Percentiles rank a stretch among this genome's conserved stretches.
phyloP scores from a whole-genome alignment of 108 stramenopile genomes.

The Fragilaria radians region DNA sequence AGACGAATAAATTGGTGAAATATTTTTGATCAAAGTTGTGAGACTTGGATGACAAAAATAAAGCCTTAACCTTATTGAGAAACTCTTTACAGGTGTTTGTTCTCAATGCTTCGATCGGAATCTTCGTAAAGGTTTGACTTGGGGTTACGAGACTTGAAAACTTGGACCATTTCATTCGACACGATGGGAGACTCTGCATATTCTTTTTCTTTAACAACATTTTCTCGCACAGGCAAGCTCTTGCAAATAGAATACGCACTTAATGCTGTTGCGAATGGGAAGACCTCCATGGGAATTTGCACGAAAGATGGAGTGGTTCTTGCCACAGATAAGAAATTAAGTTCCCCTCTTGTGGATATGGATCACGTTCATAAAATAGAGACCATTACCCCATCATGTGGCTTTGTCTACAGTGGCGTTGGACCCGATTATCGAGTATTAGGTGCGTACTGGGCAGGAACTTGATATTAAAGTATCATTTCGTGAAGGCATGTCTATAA shows the following conservation, averaged over 20 bases:
- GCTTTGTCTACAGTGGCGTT: constrained; percentile 96
- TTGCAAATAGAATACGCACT: constrained; percentile 99
- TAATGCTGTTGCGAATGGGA: constrained; percentile 96
- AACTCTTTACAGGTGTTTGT: too few species aligned
- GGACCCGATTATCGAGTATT: constrained; percentile 99
- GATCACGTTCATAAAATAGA: constrained; percentile 88
- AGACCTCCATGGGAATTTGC: constrained; percentile 94
- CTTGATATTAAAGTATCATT: too few species aligned
- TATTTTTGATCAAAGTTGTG: too few species aligned
- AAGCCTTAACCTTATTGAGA: too few species aligned
- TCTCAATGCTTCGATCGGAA: too few species aligned
- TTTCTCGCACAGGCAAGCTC: constrained; percentile 96
- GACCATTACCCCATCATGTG: constrained; percentile 75
- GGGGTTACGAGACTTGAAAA: too few species aligned
- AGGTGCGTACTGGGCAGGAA: constrained; percentile 55
- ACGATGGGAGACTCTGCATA: constrained; percentile 97
- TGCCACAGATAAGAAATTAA: constrained; percentile 97
- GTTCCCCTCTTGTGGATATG: constrained; percentile 81
- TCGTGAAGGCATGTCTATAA: too few species aligned
- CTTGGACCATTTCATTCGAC: too few species aligned
- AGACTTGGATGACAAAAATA: too few species aligned
- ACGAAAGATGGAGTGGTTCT: constrained; percentile 98
- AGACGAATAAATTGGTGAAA: too few species aligned
- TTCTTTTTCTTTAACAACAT: constrained; percentile 97
- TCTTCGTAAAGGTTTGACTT: too few species aligned